These are phyloP conservation scores for Dioszegia aurantiaca DNA, from an alignment of 768 basidiomycete species.

Conservation along the genomic window DNA sequence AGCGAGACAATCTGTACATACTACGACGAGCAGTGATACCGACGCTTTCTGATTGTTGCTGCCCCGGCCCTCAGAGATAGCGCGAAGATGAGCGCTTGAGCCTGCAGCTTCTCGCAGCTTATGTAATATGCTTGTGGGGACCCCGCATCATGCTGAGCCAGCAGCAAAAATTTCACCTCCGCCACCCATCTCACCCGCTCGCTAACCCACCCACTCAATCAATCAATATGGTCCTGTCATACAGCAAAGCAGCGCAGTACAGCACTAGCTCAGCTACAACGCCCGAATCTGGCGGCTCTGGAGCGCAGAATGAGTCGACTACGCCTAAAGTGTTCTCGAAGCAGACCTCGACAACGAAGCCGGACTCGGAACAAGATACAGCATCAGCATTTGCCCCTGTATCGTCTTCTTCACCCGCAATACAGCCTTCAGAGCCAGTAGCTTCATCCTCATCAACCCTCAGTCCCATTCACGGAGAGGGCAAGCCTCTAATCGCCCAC, in stretches of 20 bases:
- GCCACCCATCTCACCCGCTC: neutral
- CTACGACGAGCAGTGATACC: too few species aligned
- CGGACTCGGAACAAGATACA: too few species aligned
- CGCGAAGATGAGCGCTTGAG: neutral
- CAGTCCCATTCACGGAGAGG: neutral
- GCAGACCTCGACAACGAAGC: neutral
- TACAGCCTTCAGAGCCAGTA: neutral
- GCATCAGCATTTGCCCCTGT: neutral
- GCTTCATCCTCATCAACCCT: neutral
- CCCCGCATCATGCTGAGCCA: neutral
- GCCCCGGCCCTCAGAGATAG: too few species aligned
- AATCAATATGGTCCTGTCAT: conserved; percentile 37
- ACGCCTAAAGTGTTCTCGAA: conserved; percentile 12
- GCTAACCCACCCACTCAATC: neutral
- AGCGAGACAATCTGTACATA: too few species aligned
- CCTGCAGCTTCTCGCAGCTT: neutral
- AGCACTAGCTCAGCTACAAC: too few species aligned
- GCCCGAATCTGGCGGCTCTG: too few species aligned
- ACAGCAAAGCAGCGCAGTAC: conserved; percentile 32
- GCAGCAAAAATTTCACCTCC: neutral
- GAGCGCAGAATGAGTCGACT: conserved; percentile 13
- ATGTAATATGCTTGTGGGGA: neutral
- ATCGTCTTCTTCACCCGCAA: neutral
- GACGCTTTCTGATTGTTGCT: too few species aligned
- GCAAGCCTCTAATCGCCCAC: conserved; percentile 53